Percentiles rank a stretch among this genome's conserved stretches.
Conservation (phyloP, 2,329 filamentous ascomycete species). For the Lasiodiplodia citricola region DNA sequence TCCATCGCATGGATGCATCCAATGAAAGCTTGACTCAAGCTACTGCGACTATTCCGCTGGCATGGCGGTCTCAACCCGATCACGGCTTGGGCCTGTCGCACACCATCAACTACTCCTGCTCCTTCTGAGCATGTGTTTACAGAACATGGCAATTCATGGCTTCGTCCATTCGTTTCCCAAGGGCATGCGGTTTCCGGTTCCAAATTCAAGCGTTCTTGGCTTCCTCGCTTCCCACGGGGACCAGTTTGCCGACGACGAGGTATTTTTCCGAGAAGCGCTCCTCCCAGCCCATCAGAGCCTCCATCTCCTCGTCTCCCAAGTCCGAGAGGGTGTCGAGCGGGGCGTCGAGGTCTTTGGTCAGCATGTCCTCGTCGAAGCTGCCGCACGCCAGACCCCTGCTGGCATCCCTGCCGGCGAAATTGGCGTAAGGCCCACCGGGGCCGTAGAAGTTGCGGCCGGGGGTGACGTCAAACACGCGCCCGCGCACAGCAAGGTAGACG, state of each 20-base stretch:
- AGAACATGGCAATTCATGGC: neutral
- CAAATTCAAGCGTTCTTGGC: slow-evolving; percentile 47
- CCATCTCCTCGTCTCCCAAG: slow-evolving; percentile 75
- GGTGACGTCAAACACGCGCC: slow-evolving; percentile 88
- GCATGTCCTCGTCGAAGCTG: slow-evolving; percentile 93
- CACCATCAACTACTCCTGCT: neutral
- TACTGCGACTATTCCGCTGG: neutral
- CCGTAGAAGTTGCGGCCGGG: slow-evolving; percentile 93
- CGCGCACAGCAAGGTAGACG: slow-evolving; percentile 90
- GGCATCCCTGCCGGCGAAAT: slow-evolving; percentile 94
- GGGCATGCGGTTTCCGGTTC: neutral
- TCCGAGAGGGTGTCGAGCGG: slow-evolving; percentile 79
- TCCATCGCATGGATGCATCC: neutral
- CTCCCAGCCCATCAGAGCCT: slow-evolving; percentile 89
- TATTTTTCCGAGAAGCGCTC: slow-evolving; percentile 94
- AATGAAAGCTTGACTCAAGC: neutral
- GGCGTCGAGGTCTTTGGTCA: slow-evolving; percentile 86
- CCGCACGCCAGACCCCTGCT: slow-evolving; percentile 85
- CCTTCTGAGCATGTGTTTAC: neutral
- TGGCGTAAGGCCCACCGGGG: slow-evolving; percentile 90
- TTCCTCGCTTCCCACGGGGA: slow-evolving; percentile 65
- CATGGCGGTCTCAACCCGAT: neutral
- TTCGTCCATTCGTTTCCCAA: neutral
- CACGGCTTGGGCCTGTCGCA: neutral
- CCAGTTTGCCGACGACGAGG: slow-evolving; percentile 86